These are phyloP conservation scores for Cercospora berteroae DNA, from an alignment of 2,329 filamentous ascomycete species.

Conservation along the genomic window DNA sequence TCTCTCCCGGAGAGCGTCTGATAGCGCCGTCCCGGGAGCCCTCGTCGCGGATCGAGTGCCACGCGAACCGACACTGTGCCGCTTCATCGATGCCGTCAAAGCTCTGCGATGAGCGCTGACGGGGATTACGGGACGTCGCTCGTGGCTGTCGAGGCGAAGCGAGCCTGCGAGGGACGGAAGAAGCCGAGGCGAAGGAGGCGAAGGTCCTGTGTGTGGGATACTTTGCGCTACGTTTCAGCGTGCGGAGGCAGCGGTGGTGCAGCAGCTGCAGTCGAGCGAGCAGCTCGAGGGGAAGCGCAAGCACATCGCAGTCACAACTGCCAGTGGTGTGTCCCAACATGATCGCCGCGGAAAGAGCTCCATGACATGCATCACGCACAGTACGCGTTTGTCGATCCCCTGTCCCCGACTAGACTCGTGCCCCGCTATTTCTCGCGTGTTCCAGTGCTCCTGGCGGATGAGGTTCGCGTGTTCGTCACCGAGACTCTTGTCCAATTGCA, in stretches of 20 bases:
- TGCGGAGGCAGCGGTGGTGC: not conserved
- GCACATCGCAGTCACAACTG: not conserved
- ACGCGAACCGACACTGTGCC: not conserved
- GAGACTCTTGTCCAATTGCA: not conserved
- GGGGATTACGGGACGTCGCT: not conserved
- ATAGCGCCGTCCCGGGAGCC: not conserved
- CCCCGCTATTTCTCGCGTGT: not conserved
- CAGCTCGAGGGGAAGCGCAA: not conserved
- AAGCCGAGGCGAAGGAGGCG: not conserved
- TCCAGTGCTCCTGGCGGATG: not conserved
- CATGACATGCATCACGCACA: not conserved
- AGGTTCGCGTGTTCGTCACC: not conserved
- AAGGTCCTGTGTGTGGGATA: not conserved
- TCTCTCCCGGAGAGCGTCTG: not conserved
- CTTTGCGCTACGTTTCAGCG: constrained; percentile 9
- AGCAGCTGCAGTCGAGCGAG: not conserved
- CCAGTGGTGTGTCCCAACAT: not conserved
- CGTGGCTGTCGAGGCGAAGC: not conserved
- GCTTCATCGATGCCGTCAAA: not conserved
- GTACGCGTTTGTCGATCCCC: not conserved
- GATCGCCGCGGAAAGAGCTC: not conserved
- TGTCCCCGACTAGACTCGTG: not conserved
- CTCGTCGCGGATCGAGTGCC: not conserved
- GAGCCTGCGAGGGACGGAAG: not conserved
- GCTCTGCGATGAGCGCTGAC: not conserved